Evolutionary conservation across 2,329 filamentous ascomycete species (phyloP).

Genomic region (Bipolaris oryzae): DNA sequence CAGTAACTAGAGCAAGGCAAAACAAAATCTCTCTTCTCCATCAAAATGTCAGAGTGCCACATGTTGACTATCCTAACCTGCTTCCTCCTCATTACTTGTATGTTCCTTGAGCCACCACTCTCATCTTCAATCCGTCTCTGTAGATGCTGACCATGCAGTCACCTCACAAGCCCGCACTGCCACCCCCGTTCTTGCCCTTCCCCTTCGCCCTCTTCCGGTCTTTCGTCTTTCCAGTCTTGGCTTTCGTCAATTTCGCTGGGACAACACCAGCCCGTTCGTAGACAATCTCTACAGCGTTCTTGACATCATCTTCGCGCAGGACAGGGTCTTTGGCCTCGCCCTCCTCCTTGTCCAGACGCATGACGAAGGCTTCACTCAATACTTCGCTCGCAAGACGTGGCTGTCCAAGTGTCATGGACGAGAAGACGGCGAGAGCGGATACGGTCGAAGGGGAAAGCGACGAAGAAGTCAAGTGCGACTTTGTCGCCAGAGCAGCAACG

Average conservation of each 20-base stretch:
- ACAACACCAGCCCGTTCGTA: slow-evolving; percentile 18
- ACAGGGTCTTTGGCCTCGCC: not conserved
- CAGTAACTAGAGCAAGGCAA: not conserved
- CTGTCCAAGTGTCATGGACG: slow-evolving; percentile 18
- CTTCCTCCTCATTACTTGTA: not conserved
- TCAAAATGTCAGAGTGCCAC: not conserved
- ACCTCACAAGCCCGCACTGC: not conserved
- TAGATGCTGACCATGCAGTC: not conserved
- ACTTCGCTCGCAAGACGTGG: slow-evolving; percentile 4
- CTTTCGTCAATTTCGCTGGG: slow-evolving; percentile 11
- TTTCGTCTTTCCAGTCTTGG: slow-evolving; percentile 8
- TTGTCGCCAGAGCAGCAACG: not conserved
- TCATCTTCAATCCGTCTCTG: not conserved
- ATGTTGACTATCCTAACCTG: too few relatives aligned
- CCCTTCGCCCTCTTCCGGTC: slow-evolving; percentile 11
- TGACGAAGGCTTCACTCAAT: slow-evolving; percentile 9
- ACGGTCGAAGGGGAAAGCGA: not conserved
- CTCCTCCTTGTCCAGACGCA: slow-evolving; percentile 8
- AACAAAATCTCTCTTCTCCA: not conserved
- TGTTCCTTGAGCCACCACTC: not conserved
- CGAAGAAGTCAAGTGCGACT: not conserved
- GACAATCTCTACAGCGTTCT: slow-evolving; percentile 12
- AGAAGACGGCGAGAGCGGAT: not conserved
- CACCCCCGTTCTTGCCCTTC: slow-evolving; percentile 6
- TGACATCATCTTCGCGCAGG: slow-evolving; percentile 8